These are phyloP conservation scores for Epichloe baconii DNA, from an alignment of 2,329 filamentous ascomycete species.

Conservation along the genomic window DNA sequence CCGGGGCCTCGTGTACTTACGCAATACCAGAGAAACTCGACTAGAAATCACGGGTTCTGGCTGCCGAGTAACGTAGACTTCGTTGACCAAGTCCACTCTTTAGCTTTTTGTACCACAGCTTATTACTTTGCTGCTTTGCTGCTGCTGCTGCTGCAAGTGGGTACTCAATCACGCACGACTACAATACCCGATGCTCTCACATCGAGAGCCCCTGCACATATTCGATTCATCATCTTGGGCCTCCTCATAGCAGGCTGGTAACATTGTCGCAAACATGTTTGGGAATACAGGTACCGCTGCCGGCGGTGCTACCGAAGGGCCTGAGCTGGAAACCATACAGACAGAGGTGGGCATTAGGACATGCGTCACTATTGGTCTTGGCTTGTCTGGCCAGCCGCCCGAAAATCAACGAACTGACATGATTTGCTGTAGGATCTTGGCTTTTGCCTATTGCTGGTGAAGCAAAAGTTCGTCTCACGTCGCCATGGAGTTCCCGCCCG, in stretches of 20 bases:
- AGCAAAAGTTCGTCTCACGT: constrained; percentile 68
- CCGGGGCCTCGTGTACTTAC: neutral
- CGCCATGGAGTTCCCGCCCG: constrained; percentile 66
- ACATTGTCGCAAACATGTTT: constrained; percentile 42
- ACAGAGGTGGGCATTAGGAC: constrained; percentile 51
- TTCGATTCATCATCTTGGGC: constrained; percentile 14
- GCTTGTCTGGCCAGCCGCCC: neutral
- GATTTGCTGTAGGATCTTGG: constrained; percentile 49
- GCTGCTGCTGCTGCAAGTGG: neutral
- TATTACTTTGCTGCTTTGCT: neutral
- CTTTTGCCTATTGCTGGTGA: constrained; percentile 72
- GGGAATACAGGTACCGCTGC: constrained; percentile 31
- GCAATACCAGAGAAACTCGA: neutral
- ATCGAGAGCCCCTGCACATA: neutral
- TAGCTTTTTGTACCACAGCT: neutral
- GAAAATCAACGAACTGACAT: neutral
- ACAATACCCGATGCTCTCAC: neutral
- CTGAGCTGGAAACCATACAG: constrained; percentile 63
- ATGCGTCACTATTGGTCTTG: neutral
- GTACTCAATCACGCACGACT: neutral
- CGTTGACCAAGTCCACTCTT: neutral
- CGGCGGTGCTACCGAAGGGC: constrained; percentile 34
- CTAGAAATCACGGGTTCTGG: neutral
- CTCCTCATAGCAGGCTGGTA: constrained; percentile 17
- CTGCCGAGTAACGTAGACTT: neutral